Evolutionary conservation across 1,284 basidiomycete genomes (phyloP), one percentile per base, ranked within the genome.

Genomic region (Athelia psychrophila): DNA sequence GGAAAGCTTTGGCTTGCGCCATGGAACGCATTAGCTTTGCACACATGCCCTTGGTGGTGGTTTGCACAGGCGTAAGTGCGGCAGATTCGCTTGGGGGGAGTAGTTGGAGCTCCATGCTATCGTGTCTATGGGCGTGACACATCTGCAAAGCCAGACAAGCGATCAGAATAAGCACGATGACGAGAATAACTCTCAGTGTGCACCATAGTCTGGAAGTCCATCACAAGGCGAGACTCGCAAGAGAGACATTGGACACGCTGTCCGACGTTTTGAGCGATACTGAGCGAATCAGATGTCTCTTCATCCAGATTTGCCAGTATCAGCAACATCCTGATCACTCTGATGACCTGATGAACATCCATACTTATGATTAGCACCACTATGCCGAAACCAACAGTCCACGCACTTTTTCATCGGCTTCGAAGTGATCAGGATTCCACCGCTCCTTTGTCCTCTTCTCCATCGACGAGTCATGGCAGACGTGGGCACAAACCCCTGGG

Each of bases 121-220:
- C 76, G 58, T 89, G 86, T 20, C 87, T 77, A 56, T 81, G 79
- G 40, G 75, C 76, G 62, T 89, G 86, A 0, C 79, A 78, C 42
- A 78, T 63, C 85, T 88, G 55, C 19, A 15, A 44, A 19, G 13
- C 6, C 13, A 50, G 33, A 32, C 44, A 20, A 44, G 33, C n/a
- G 49, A 49, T 8, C 40, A 46, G 47, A 23, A 42, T n/a, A n/a
- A 24, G 42, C 54, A 19, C 45, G 23, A 12, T 10, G 6, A 33
- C 18, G 30, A 47, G 42, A 49, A 50, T 16, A 27, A 8, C 2
- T 22, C 16, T 35, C 58, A 13, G 36, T 18, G 64, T 77, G 51
- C 59, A 83, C 86, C 45, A 84, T 66, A 48, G 63, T 73, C n/a
- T 66, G 58, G 47, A 76, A 72, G 50, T 72, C 69, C 74, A 89